Evolutionary conservation across 108 stramenopile species (phyloP).

Genomic region (Tribonema minus): DNA sequence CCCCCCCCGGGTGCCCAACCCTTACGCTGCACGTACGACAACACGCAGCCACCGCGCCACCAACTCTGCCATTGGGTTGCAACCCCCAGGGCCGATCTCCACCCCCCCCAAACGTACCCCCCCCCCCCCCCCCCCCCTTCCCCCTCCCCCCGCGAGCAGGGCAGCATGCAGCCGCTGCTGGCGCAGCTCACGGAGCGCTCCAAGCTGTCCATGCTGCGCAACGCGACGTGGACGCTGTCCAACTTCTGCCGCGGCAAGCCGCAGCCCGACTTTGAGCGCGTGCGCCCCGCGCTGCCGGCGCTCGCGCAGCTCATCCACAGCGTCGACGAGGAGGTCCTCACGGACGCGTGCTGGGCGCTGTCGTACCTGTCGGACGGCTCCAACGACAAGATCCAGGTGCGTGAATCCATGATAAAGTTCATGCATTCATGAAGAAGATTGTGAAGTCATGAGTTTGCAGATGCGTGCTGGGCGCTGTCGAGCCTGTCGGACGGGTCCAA

Average conservation of each 20-base stretch:
- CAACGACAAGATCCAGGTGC: conserved; percentile 79
- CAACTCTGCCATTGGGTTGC: too few relatives aligned
- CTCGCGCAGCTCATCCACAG: conserved; percentile 87
- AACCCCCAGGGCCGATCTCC: too few relatives aligned
- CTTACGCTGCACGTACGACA: too few relatives aligned
- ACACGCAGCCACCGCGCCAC: too few relatives aligned
- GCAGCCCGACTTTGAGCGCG: conserved; percentile 88
- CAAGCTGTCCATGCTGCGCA: conserved; percentile 90
- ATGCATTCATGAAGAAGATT: too few relatives aligned
- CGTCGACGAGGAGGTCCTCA: conserved; percentile 94
- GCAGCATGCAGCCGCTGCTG: conserved; percentile 88
- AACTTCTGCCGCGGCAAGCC: conserved; percentile 99
- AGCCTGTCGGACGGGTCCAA: conserved; percentile 94
- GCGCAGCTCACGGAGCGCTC: conserved; percentile 69
- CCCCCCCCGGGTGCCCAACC: too few relatives aligned
- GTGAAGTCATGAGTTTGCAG: too few relatives aligned
- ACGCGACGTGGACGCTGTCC: conserved; percentile 97
- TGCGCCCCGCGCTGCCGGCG: conserved; percentile 78
- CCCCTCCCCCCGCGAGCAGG: too few relatives aligned
- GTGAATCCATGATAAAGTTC: too few relatives aligned
- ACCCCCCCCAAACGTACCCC: too few relatives aligned
- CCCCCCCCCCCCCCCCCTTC: too few relatives aligned
- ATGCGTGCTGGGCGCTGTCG: conserved; percentile 97
- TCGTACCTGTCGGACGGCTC: conserved; percentile 91
- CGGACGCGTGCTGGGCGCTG: conserved; percentile 98